phyloP scores from a whole-genome alignment of 345 rosid species.

The Salix arbutifolia region DNA sequence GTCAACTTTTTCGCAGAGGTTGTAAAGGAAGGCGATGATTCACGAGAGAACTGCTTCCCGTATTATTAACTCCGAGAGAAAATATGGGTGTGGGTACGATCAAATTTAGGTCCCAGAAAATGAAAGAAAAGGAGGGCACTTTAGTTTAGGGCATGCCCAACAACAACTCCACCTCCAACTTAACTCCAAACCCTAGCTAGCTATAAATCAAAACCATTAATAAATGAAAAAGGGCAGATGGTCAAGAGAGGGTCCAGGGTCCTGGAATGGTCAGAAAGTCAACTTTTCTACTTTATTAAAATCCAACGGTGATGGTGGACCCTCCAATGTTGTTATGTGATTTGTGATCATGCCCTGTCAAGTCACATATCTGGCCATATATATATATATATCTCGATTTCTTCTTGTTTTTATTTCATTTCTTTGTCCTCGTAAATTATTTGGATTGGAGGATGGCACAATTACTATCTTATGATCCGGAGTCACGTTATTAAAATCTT shows the following conservation, averaged over 20 bases:
- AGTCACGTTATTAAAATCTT: neutral
- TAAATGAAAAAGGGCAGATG: slow-evolving; percentile 42
- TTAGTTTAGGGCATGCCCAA: neutral
- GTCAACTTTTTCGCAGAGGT: slow-evolving; percentile 29
- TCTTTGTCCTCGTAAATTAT: neutral
- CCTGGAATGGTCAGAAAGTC: slow-evolving; percentile 49
- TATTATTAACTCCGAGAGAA: neutral
- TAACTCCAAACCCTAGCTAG: neutral
- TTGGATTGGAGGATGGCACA: neutral
- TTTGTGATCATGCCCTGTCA: slow-evolving; percentile 3
- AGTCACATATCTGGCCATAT: neutral
- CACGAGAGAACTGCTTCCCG: slow-evolving; percentile 31
- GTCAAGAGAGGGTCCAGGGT: slow-evolving; percentile 50
- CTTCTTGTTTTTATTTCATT: neutral
- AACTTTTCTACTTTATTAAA: slow-evolving; percentile 34
- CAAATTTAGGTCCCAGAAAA: neutral
- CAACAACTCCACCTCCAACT: slow-evolving; percentile 10
- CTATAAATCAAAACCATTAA: neutral
- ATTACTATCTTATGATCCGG: neutral
- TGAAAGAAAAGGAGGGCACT: neutral
- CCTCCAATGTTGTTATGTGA: slow-evolving; percentile 25
- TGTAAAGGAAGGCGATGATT: slow-evolving; percentile 9
- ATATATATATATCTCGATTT: neutral
- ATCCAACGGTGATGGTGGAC: slow-evolving; percentile 65
- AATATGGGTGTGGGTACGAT: neutral